Percentiles rank a stretch among this genome's conserved stretches.
These are phyloP conservation scores for Pseudonitzschia multiseries DNA, from an alignment of 108 stramenopile genomes.

Conservation along the genomic window DNA sequence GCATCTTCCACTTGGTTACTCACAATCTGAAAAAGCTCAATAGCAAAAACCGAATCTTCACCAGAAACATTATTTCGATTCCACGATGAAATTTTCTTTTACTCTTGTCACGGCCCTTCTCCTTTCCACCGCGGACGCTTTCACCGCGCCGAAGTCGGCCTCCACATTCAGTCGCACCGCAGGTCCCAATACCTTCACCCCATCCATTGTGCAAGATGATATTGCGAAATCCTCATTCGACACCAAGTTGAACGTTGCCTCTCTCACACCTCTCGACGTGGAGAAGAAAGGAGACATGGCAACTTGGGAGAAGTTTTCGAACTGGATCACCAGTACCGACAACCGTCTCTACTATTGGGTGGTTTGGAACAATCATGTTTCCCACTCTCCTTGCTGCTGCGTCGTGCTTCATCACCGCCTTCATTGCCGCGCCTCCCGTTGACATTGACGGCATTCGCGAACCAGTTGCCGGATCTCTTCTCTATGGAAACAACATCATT, in stretches of 20 bases:
- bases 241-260: conserved; percentile 21
- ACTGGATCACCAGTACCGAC: conserved; percentile 44
- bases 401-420: conserved; percentile 32
- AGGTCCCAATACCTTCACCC: conserved; percentile 18
- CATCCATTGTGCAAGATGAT: not conserved
- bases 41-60: too few species aligned
- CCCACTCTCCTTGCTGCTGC: conserved; percentile 33
- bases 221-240: not conserved
- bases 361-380: conserved; percentile 44
- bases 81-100: conserved; percentile 32
- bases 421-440: conserved; percentile 36
- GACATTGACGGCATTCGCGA: conserved; percentile 44
- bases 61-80: too few species aligned
- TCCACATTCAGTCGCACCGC: conserved; percentile 10
- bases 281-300: conserved; percentile 15
- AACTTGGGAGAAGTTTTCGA: conserved; percentile 34
- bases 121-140: conserved; percentile 25
- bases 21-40: not conserved
- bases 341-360: conserved; percentile 45
- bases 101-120: conserved; percentile 30
- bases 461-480: conserved; percentile 39
- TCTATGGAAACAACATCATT: conserved; percentile 45
- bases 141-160: conserved; percentile 23
- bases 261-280: conserved; percentile 19
- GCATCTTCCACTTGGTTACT: not conserved